Evolutionary conservation across 2,329 filamentous ascomycete genomes (phyloP).

Genomic region (Byssoonygena ceratinophila): DNA sequence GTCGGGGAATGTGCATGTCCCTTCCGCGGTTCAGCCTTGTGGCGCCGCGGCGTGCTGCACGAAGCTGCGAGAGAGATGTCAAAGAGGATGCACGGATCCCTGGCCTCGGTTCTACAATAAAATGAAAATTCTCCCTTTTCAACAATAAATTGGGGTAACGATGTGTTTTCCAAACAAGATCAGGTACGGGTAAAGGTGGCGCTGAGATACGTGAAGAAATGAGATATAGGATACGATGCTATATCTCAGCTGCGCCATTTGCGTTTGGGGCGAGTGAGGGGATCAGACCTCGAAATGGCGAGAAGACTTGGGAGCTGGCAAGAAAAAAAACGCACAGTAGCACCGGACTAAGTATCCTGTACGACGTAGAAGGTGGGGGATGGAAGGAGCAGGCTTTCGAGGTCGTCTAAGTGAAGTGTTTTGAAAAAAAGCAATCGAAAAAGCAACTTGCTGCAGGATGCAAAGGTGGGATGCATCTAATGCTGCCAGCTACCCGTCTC

Average conservation of each 20-base stretch:
- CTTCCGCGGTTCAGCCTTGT: constrained; percentile 1
- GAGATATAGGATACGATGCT: not conserved
- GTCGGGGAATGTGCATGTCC: not conserved
- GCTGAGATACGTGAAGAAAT: not conserved
- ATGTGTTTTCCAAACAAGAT: not conserved
- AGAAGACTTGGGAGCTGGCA: not conserved
- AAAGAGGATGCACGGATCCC: not conserved
- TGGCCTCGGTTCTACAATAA: too few species aligned
- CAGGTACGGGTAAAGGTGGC: not conserved
- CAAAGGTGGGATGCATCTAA: not conserved
- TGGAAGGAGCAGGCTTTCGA: not conserved
- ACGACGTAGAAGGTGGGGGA: not conserved
- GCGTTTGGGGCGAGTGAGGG: not conserved
- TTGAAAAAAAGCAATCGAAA: not conserved
- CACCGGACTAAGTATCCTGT: constrained; percentile 1
- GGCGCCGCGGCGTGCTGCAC: not conserved
- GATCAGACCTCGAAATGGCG: not conserved
- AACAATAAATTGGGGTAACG: not conserved
- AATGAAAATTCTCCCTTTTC: too few species aligned
- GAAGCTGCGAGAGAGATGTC: not conserved
- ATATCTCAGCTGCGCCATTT: not conserved
- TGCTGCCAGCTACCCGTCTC: not conserved
- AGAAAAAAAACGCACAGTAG: not conserved
- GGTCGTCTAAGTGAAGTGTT: not conserved
- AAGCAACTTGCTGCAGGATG: not conserved